These are phyloP conservation scores for Fagopyrum homotropicum DNA, from an alignment of 148 eudicot genomes.

Conservation along the genomic window DNA sequence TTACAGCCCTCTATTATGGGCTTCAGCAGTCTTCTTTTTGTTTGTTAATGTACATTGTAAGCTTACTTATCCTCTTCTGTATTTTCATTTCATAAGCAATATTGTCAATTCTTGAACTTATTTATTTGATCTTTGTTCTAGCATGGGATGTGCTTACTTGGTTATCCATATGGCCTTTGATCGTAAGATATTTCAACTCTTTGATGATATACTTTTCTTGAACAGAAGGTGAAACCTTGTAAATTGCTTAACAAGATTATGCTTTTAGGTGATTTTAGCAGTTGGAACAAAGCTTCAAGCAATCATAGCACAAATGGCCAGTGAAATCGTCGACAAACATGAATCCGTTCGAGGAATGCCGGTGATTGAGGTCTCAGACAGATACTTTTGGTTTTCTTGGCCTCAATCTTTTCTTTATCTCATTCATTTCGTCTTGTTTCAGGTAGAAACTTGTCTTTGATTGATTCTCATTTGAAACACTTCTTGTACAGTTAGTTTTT, in stretches of 20 bases:
- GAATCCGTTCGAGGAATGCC: slow-evolving; percentile 89
- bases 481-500: too few species aligned
- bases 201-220: background rate
- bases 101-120: background rate
- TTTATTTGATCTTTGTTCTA: slow-evolving; percentile 12
- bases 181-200: slow-evolving; percentile 38
- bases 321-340: slow-evolving; percentile 71
- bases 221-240: background rate
- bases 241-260: background rate
- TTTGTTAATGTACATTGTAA: slow-evolving; percentile 7
- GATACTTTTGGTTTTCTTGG: slow-evolving; percentile 73
- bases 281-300: slow-evolving; percentile 95
- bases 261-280: slow-evolving; percentile 57
- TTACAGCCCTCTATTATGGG: slow-evolving; percentile 11
- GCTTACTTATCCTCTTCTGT: background rate
- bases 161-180: slow-evolving; percentile 60
- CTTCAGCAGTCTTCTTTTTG: slow-evolving; percentile 14
- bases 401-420: slow-evolving; percentile 75
- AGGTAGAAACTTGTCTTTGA: slow-evolving; percentile 29
- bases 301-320: slow-evolving; percentile 70
- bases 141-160: slow-evolving; percentile 75
- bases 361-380: slow-evolving; percentile 82
- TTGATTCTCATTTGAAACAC: too few species aligned
- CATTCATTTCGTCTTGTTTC: slow-evolving; percentile 74
- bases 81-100: too few species aligned